Evolutionary conservation across 306 rosid genomes (phyloP), one percentile per base, ranked within the genome.

Genomic region (Casuarina glauca): DNA sequence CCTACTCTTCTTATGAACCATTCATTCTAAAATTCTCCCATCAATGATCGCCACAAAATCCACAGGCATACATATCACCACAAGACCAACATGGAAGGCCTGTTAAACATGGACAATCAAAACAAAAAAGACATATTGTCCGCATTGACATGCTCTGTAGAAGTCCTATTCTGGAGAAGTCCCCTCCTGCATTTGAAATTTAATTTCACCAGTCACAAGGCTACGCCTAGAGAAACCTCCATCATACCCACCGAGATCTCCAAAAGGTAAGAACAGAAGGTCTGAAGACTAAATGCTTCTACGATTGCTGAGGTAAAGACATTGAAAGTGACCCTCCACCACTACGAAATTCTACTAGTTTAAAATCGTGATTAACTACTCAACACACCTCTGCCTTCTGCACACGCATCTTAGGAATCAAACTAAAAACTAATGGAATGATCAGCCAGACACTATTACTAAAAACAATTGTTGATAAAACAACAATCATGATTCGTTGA

Each of bases 401-500:
- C 50, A 17, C 12, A 66, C 9, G 68, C 36, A 42, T 42, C 50
- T 42, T 43, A 66, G n/a, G 26, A 66, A 41, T 4, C 69, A 63
- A 63, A 41, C 13, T 17, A 8, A 66, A 2, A 41, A 41, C 8
- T 20, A 46, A 41, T 39, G 32, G 32, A 17, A 48, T 0, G 13
- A 43, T 6, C 36, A 38, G 53, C 70, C 36, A 52, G 60, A 51
- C 78, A 58, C 74, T 32, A 73, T 20, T 77, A 61, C 78, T 52
- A 41, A 63, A 74, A 77, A 69, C 41, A 53, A 80, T 69, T 43
- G 45, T 32, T 49, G 78, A 74, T 50, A 38, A 73, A 62, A 32
- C 70, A 63, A 71, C 13, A 76, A 70, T 74, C 64, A 77, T 52
- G 58, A 64, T 45, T 26, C 52, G 58, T 44, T 69, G 48, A 78